A percentile compares a stretch with the other conserved stretches of the same genome.
Evolutionary conservation across 2,329 filamentous ascomycete species (phyloP).

Genomic region (Camillea tinctor): DNA sequence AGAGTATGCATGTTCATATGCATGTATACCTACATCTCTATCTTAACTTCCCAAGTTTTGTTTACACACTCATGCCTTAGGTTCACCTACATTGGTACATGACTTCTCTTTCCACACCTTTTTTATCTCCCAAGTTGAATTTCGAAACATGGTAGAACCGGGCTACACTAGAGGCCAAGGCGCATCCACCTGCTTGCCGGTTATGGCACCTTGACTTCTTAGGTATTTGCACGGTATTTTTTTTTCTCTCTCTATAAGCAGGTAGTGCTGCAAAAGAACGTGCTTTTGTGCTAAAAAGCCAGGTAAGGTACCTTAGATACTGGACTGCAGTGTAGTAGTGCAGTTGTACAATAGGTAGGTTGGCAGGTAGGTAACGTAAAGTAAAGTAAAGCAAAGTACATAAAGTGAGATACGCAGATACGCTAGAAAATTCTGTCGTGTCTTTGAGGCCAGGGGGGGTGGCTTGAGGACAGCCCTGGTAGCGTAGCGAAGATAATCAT

Average conservation of each 20-base stretch:
- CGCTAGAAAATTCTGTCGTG: neutral
- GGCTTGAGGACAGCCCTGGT: neutral
- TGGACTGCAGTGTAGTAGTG: no score
- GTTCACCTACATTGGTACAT: no score
- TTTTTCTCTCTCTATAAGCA: neutral
- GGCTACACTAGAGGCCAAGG: neutral
- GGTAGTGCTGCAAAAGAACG: neutral
- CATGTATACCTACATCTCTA: no score
- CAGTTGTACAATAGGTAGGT: neutral
- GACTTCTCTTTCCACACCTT: no score
- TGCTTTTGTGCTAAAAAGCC: neutral
- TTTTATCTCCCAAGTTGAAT: neutral
- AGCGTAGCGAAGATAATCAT: neutral
- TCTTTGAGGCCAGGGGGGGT: neutral
- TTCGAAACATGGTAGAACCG: neutral
- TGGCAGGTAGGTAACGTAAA: neutral
- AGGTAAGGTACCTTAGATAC: neutral
- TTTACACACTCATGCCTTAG: no score
- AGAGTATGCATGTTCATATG: neutral
- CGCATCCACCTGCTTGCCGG: neutral
- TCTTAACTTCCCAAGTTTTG: no score
- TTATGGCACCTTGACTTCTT: neutral
- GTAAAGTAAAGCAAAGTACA: neutral
- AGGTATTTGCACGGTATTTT: neutral
- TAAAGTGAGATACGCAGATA: neutral